These are phyloP conservation scores for Boletus subparvulus DNA, from an alignment of 768 basidiomycete genomes.

Conservation along the genomic window DNA sequence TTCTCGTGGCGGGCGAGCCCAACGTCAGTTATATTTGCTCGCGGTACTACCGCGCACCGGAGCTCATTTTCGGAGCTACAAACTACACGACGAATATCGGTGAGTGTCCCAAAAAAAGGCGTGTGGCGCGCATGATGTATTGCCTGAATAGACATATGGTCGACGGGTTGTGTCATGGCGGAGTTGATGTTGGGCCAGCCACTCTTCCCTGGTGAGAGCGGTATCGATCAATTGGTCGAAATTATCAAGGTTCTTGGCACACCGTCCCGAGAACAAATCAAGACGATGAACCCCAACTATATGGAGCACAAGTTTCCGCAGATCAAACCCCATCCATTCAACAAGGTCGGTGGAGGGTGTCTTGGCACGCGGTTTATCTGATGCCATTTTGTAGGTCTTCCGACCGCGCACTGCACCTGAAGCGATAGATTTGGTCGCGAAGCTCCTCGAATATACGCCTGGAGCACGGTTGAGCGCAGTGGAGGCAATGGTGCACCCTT, in stretches of 20 bases:
- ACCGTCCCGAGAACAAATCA: constrained; percentile 98
- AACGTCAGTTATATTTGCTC: constrained; percentile 99
- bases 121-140: constrained; percentile 7
- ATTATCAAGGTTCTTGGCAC: constrained; percentile 99
- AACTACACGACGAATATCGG: constrained; percentile 99
- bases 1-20: constrained; percentile 94
- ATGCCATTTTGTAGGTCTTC: constrained; percentile 71
- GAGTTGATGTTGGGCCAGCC: constrained; percentile 99
- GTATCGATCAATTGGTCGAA: constrained; percentile 98
- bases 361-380: constrained; percentile 12
- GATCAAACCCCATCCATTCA: constrained; percentile 99
- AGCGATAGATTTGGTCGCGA: constrained; percentile 93
- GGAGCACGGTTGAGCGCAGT: constrained; percentile 85
- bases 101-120: constrained; percentile 39
- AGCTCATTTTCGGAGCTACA: constrained; percentile 98
- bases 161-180: constrained; percentile 99
- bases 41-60: constrained; percentile 97
- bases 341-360: constrained; percentile 59
- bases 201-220: constrained; percentile 97
- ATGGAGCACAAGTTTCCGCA: constrained; percentile 99
- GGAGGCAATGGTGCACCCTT: constrained; percentile 90
- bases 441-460: constrained; percentile 97
- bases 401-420: constrained; percentile 94
- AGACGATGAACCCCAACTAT: constrained; percentile 99
- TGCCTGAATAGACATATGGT: constrained; percentile 83